These are phyloP conservation scores for Populus hybrid DNA, from an alignment of 441 rosid genomes.

Conservation along the genomic window DNA sequence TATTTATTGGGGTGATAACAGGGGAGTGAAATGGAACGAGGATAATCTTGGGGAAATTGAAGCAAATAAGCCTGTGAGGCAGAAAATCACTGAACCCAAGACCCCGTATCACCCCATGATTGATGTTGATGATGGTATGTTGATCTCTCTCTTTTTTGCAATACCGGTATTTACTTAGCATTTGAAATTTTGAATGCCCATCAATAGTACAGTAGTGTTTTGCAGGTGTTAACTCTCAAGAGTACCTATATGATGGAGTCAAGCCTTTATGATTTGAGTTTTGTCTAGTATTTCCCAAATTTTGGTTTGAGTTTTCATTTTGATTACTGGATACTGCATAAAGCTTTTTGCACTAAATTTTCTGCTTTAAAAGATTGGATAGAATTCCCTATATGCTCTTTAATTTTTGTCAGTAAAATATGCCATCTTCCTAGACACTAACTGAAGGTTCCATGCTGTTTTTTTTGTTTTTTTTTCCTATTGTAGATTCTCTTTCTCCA, in stretches of 20 bases:
- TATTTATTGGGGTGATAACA: conserved; percentile 25
- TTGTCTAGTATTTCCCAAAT: not conserved
- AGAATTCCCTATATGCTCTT: not conserved
- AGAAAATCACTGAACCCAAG: conserved; percentile 98
- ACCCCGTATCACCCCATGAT: conserved; percentile 95
- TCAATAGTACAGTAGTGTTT: not conserved
- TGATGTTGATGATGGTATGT: conserved; percentile 75
- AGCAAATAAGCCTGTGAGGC: conserved; percentile 95
- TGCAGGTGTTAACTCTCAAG: not conserved
- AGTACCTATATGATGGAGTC: not conserved
- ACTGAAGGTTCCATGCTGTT: not conserved
- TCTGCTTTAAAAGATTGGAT: not conserved
- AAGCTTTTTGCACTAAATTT: not conserved
- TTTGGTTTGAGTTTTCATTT: not conserved
- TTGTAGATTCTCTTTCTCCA: conserved; percentile 59
- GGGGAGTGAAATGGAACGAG: conserved; percentile 87
- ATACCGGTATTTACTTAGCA: not conserved
- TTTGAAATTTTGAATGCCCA: not conserved
- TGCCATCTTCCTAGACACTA: not conserved
- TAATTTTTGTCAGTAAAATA: not conserved
- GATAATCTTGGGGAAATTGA: conserved; percentile 81
- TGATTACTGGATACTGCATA: not conserved
- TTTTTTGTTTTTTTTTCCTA: conserved; percentile 5
- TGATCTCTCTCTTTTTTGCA: not conserved
- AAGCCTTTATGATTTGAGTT: not conserved